A percentile compares a stretch with the other conserved stretches of the same genome.
Conservation (phyloP, 2,329 filamentous ascomycete species). For the Aureobasidium sp. region DNA sequence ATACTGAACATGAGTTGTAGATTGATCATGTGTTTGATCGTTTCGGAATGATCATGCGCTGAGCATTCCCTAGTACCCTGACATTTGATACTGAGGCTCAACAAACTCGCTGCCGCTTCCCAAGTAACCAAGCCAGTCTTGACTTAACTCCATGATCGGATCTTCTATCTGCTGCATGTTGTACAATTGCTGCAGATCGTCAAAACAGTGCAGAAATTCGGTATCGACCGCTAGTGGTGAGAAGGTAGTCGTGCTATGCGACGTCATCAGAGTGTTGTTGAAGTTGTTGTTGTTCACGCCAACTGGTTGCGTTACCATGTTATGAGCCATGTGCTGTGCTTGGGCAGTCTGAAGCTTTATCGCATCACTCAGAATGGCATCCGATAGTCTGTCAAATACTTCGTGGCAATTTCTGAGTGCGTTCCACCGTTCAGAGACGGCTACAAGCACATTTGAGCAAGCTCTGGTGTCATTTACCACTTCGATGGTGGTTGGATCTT, state of each 20-base stretch:
- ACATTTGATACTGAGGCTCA: not conserved
- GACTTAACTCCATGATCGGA: conserved; percentile 27
- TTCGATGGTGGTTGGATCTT: conserved; percentile 35
- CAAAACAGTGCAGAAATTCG: conserved; percentile 36
- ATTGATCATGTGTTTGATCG: too few species aligned
- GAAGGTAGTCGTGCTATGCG: not conserved
- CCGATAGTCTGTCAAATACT: conserved; percentile 38
- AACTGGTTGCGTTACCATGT: not conserved
- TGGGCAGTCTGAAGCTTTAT: conserved; percentile 27
- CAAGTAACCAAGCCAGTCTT: conserved; percentile 27
- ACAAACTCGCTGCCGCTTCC: conserved; percentile 8
- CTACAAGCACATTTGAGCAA: conserved; percentile 41
- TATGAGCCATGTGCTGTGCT: not conserved
- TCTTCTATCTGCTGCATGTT: conserved; percentile 24
- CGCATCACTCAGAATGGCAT: conserved; percentile 37
- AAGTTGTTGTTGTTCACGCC: not conserved
- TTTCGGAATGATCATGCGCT: not conserved
- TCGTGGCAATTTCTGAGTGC: conserved; percentile 36
- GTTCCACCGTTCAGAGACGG: conserved; percentile 40
- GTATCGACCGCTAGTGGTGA: conserved; percentile 31
- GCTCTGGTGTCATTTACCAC: conserved; percentile 38
- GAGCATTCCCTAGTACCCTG: not conserved
- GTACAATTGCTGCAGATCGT: conserved; percentile 25
- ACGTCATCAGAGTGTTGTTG: not conserved
- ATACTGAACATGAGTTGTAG: too few species aligned